These are phyloP conservation scores for Yarrowia yakushimensis DNA, from an alignment of 805 yeast genomes.

Conservation along the genomic window DNA sequence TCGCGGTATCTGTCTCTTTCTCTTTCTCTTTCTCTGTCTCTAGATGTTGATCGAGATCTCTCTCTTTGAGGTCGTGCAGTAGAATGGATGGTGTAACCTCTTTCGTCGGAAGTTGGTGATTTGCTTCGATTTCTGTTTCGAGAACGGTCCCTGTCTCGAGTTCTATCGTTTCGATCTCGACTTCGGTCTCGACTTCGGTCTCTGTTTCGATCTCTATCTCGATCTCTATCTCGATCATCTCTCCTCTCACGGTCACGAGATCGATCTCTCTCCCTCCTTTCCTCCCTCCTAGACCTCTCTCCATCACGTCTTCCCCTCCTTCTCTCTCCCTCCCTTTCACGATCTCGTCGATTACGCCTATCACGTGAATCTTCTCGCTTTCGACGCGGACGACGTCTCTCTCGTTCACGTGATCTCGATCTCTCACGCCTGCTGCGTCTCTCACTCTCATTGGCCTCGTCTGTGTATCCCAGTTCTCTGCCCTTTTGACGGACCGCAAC, in stretches of 20 bases:
- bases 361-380: neutral
- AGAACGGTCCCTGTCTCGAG: too few species aligned
- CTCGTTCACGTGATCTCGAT: neutral
- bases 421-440: slow-evolving; percentile 24
- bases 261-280: neutral
- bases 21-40: neutral
- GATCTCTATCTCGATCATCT: neutral
- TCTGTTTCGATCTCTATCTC: neutral
- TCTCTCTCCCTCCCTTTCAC: neutral
- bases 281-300: neutral
- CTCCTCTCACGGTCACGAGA: neutral
- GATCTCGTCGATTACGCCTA: neutral
- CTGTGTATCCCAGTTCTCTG: neutral
- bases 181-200: too few species aligned
- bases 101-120: too few species aligned
- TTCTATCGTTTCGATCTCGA: too few species aligned
- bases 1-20: neutral
- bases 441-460: slow-evolving; percentile 28
- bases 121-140: too few species aligned
- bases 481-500: neutral
- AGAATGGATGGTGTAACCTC: too few species aligned
- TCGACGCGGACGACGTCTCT: neutral
- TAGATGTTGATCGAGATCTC: neutral
- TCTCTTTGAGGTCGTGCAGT: neutral
- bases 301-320: neutral